Percentiles rank a stretch among this genome's conserved stretches.
These are phyloP conservation scores for Diospyros lotus DNA, from an alignment of 148 eudicot species.

Conservation along the genomic window DNA sequence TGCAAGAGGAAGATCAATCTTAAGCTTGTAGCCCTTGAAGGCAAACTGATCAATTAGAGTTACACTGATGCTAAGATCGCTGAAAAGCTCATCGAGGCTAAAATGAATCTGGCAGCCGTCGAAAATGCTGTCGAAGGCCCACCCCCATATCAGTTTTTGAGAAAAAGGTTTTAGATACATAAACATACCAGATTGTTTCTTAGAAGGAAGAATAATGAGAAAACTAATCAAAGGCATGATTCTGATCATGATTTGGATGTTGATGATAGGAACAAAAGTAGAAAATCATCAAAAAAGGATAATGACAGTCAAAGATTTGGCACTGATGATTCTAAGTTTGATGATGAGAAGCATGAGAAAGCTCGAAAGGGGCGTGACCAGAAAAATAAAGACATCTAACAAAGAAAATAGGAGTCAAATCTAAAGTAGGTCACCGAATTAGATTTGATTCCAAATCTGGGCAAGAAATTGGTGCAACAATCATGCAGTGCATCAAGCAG, in stretches of 20 bases:
- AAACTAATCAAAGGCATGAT: slow-evolving; percentile 6
- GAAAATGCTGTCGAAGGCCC: slow-evolving; percentile 25
- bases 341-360: slow-evolving; percentile 15
- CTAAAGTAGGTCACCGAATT: no score
- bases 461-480: no score
- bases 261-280: slow-evolving; percentile 14
- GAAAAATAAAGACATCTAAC: not conserved
- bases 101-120: slow-evolving; percentile 56
- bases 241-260: slow-evolving; percentile 24
- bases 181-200: slow-evolving; percentile 93
- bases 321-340: slow-evolving; percentile 6
- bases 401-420: no score
- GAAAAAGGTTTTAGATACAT: slow-evolving; percentile 71
- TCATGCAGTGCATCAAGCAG: no score
- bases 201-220: slow-evolving; percentile 46
- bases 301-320: slow-evolving; percentile 6
- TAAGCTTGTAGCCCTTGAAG: slow-evolving; percentile 71
- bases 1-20: slow-evolving; percentile 94
- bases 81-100: slow-evolving; percentile 57
- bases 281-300: slow-evolving; percentile 12
- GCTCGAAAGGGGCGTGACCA: not conserved
- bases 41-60: slow-evolving; percentile 70
- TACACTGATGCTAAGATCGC: slow-evolving; percentile 68
- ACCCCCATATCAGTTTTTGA: slow-evolving; percentile 15
- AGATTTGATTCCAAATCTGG: no score